A percentile compares a stretch with the other conserved stretches of the same genome.
phyloP scores from a whole-genome alignment of 306 rosid species.

The Lathyrus sativus region DNA sequence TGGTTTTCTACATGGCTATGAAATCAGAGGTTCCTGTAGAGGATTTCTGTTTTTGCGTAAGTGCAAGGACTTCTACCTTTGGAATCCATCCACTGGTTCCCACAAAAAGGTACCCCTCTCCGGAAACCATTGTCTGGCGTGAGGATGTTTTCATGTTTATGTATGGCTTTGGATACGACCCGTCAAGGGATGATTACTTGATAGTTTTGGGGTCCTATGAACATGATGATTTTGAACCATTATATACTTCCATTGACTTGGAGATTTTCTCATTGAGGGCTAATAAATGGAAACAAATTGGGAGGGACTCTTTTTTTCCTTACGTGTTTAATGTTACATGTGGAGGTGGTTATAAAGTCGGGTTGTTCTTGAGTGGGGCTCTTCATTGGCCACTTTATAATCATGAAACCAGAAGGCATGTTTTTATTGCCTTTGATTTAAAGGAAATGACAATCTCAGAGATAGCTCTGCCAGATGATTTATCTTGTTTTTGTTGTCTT shows the following conservation, averaged over 20 bases:
- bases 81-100: slow-evolving; percentile 21
- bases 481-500: too few relatives aligned
- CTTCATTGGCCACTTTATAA: neutral
- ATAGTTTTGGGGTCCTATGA: neutral
- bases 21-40: too few relatives aligned
- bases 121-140: neutral
- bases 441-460: neutral
- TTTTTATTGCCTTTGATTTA: neutral
- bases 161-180: slow-evolving; percentile 8
- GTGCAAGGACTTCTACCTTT: neutral
- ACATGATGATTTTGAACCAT: neutral
- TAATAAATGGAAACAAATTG: slow-evolving; percentile 16
- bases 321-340: too few relatives aligned
- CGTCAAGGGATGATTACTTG: slow-evolving; percentile 4
- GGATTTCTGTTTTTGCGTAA: too few relatives aligned
- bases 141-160: too few relatives aligned
- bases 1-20: too few relatives aligned
- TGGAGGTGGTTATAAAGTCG: too few relatives aligned
- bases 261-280: slow-evolving; percentile 4
- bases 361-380: neutral
- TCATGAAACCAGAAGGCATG: neutral
- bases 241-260: neutral
- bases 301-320: neutral
- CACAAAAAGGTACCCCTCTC: slow-evolving; percentile 2
- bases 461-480: neutral